phyloP scores from a whole-genome alignment of 1,139 yeast genomes.

The Geotrichum cucujoidarum region DNA sequence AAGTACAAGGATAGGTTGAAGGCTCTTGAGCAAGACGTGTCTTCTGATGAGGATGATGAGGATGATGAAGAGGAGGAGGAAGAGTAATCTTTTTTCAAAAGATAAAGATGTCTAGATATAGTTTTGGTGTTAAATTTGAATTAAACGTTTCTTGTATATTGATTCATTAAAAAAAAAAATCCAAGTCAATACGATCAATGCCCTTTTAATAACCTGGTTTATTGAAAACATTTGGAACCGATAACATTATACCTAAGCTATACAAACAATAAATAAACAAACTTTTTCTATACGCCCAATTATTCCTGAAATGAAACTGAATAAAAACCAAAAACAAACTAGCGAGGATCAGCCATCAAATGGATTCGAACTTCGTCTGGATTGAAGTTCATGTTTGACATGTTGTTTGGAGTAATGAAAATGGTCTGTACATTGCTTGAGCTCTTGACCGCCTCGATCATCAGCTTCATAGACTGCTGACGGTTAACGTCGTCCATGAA shows the following conservation, averaged over 20 bases:
- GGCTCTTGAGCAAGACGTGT: slow-evolving; percentile 42
- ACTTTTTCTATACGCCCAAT: neutral
- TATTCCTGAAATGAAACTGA: neutral
- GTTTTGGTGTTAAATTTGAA: no score
- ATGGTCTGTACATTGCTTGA: slow-evolving; percentile 72
- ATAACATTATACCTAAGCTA: no score
- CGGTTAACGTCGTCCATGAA: slow-evolving; percentile 95
- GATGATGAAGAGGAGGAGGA: slow-evolving; percentile 49
- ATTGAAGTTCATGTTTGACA: slow-evolving; percentile 65
- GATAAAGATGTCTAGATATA: no score
- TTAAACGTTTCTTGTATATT: no score
- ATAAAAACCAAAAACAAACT: neutral
- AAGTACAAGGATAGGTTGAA: slow-evolving; percentile 53
- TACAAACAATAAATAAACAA: no score
- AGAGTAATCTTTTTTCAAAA: no score
- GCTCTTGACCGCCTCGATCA: slow-evolving; percentile 58
- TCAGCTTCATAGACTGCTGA: slow-evolving; percentile 67
- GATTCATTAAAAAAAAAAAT: no score
- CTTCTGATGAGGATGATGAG: slow-evolving; percentile 49
- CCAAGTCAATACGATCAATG: no score
- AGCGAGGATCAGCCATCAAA: slow-evolving; percentile 54
- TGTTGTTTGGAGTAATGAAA: slow-evolving; percentile 92
- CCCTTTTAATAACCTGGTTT: no score
- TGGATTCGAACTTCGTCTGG: slow-evolving; percentile 63
- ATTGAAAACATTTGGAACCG: no score